Evolutionary conservation across 1,284 basidiomycete species (phyloP).

Genomic region (Melampsora medusae): DNA sequence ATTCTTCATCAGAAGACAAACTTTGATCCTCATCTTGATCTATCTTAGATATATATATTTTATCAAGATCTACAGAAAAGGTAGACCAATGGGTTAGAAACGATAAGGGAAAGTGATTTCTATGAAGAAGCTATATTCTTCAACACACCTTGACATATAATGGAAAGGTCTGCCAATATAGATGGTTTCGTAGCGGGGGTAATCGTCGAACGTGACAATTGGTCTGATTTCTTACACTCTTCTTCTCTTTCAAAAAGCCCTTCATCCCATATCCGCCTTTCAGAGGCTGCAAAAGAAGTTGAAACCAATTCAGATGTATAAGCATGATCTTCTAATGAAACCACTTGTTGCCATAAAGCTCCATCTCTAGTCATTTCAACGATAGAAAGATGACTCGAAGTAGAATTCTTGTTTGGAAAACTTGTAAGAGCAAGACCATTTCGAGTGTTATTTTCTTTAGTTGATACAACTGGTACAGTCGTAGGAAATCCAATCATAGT

Average conservation of each 20-base stretch:
- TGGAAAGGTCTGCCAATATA: not conserved
- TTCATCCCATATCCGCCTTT: not conserved
- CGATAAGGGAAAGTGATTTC: not conserved
- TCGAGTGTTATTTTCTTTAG: not conserved
- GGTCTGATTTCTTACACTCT: not conserved
- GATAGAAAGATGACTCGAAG: not conserved
- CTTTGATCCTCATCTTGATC: not conserved
- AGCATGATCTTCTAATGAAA: not conserved
- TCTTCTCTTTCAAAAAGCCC: constrained; percentile 1
- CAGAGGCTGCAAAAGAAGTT: not conserved
- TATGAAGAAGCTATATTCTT: not conserved
- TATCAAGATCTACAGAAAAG: not conserved
- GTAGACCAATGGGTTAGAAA: not conserved
- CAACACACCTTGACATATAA: constrained; percentile 13
- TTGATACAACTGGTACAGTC: constrained; percentile 8
- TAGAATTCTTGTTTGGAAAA: not conserved
- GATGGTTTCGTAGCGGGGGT: not conserved
- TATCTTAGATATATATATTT: not conserved
- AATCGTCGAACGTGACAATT: too few relatives aligned
- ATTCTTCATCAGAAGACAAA: too few relatives aligned
- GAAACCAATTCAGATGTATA: not conserved
- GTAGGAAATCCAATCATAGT: constrained; percentile 2
- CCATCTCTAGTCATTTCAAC: constrained; percentile 28
- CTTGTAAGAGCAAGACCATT: constrained; percentile 2
- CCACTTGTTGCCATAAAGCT: constrained; percentile 31